These are phyloP conservation scores for Canavalia ensiformis DNA, from an alignment of 306 rosid genomes.

Conservation along the genomic window DNA sequence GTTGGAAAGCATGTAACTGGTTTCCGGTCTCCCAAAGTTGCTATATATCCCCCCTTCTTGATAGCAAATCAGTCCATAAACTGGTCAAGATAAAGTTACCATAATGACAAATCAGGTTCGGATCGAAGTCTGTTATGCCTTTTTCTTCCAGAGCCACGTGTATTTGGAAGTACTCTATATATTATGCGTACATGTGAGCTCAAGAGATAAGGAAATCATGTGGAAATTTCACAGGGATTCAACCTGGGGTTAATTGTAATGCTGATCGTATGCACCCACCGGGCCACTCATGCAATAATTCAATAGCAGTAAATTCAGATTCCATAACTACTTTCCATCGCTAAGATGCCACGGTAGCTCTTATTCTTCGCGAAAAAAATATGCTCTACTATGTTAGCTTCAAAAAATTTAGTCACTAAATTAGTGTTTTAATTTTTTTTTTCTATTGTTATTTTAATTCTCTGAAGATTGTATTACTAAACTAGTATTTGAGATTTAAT, in stretches of 20 bases:
- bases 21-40: slow-evolving; percentile 21
- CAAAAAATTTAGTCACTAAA: too few relatives aligned
- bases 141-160: neutral
- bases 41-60: neutral
- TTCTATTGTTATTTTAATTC: too few relatives aligned
- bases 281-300: neutral
- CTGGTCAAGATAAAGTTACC: slow-evolving; percentile 9
- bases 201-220: slow-evolving; percentile 1
- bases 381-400: too few relatives aligned
- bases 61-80: slow-evolving; percentile 4
- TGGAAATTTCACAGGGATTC: neutral
- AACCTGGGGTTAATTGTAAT: neutral
- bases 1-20: slow-evolving; percentile 6
- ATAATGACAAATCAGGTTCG: neutral
- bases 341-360: slow-evolving; percentile 20
- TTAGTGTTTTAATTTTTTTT: too few relatives aligned
- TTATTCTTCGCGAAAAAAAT: too few relatives aligned
- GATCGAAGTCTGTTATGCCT: neutral
- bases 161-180: neutral
- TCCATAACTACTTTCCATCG: neutral
- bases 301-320: slow-evolving; percentile 11
- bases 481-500: too few relatives aligned
- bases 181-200: neutral
- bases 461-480: too few relatives aligned
- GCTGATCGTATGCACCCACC: neutral